Evolutionary conservation across 129 eudicot species (phyloP), one percentile per base, ranked within the genome.

Genomic region (Mikania micrantha): DNA sequence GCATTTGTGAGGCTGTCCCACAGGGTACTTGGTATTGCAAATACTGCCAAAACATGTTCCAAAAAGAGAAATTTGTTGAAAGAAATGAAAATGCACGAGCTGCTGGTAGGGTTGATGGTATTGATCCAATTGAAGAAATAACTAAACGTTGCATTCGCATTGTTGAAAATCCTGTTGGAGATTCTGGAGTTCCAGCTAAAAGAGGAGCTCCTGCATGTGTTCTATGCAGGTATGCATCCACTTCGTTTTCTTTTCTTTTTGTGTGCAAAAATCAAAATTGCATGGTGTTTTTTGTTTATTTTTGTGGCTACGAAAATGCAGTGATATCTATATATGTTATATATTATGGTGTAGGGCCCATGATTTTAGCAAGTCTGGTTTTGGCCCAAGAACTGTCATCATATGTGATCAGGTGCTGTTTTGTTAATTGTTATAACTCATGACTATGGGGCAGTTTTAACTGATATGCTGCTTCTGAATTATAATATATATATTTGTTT

Each of bases 341-440:
- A 2, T 61, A 25, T 74, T 77, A 25, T 60, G 56, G 41, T 69
- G 77, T 84, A 94, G 97, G 73, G 88, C 81, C 22, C 88, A 79
- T 74, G 93, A 85, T 67, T 94, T 84, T 64, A 82, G 75, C 65
- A 78, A 76, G 52, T 41, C 84, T 41, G 95, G 78, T 20, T 94
- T 94, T 41, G 82, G 82, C 32, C 88, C 88, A 7, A 83, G 74
- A 5, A 86, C 97, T 16, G 97, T 94, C 20, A 86, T 94, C 56
- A 81, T 85, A 41, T 94, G 99, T 75, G 97, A 94, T 70, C 99
- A 94, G 99, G 97, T 94, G 62, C 44, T 7, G 69, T 24, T 24
- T 24, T 31, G 35, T 31, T 40, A 21, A 19, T 24, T 31, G 35
- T 31, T 40, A 21, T 61, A 24, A 28, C 40, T 40, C 0, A 12